Evolutionary conservation across 2,329 filamentous ascomycete genomes (phyloP), one percentile per base, ranked within the genome.

Genomic region (Ceratocystis papillata): DNA sequence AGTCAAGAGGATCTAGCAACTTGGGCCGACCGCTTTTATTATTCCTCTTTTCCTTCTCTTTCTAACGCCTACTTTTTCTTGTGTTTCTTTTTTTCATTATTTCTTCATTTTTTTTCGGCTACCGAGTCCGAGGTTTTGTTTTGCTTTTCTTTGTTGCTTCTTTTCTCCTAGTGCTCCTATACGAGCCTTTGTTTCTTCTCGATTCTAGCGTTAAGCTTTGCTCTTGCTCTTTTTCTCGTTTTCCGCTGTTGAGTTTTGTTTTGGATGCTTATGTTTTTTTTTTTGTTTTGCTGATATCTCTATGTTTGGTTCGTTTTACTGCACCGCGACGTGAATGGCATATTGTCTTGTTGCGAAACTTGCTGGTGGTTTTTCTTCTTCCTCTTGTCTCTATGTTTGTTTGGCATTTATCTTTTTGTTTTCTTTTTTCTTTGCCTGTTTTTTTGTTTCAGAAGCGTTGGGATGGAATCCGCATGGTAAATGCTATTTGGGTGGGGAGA

Each of bases 201-300:
- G 12, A 15, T 44, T 45, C 33, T 46, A 20, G 33, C 20, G 33
- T 45, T n/a, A 44, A 44, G 45, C 41, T 48, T 48, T 48, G 46
- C 20, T 48, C 46, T 48, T 48, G 17, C 22, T 44, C 22, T 48
- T 45, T 28, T n/a, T 33, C n/a, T n/a, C 25, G 20, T 28, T 55
- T 12, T 30, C 5, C 50, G 8, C 17, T 53, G n/a, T 22, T 53
- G 62, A 53, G 25, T 53, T 50, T 6, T n/a, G 45, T 33, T 64
- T 28, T 25, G 44, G 20, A 10, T 63, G 30, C 45, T 64, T 33
- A 4, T 25, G 53, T 7, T 20, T 28, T 28, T n/a, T 33, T 41
- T 57, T 37, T 41, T 57, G 22, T 7, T 22, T 57, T 57, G 53
- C 53, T 57, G 53, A 57, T 57, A 57, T 57, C 53, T 57, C 53